A percentile compares a stretch with the other conserved stretches of the same genome.
phyloP scores from a whole-genome alignment of 352 stramenopile genomes.

The Phytophthora tentaculata region DNA sequence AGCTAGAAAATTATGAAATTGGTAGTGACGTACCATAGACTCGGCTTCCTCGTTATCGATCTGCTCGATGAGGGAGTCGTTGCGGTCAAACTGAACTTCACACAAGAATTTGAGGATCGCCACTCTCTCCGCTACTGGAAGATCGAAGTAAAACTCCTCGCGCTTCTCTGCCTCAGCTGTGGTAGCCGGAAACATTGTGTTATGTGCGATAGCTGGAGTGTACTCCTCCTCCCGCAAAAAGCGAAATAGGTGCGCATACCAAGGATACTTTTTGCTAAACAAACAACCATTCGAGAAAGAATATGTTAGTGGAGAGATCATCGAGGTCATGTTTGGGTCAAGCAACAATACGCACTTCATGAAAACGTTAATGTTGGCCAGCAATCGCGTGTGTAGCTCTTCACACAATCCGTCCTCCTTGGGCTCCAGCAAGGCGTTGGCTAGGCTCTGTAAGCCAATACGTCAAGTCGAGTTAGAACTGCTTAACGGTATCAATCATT shows the following conservation, averaged over 20 bases:
- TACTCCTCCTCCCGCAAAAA: conserved; percentile 53
- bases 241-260: conserved; percentile 50
- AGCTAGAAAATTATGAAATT: no score
- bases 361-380: conserved; percentile 52
- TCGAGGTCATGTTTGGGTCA: not conserved
- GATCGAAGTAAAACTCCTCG: conserved; percentile 54
- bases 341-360: conserved; percentile 44
- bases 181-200: conserved; percentile 17
- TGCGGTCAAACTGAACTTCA: conserved; percentile 72
- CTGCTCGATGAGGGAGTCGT: conserved; percentile 58
- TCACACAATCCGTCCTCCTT: conserved; percentile 42
- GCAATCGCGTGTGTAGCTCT: conserved; percentile 55
- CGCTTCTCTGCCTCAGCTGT: conserved; percentile 30
- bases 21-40: conserved; percentile 46
- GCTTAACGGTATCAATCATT: not conserved
- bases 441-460: conserved; percentile 34
- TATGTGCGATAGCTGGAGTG: conserved; percentile 23
- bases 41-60: conserved; percentile 63
- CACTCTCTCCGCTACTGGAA: conserved; percentile 49
- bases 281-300: not conserved
- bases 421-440: conserved; percentile 41
- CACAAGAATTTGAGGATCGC: conserved; percentile 66
- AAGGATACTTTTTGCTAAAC: conserved; percentile 46
- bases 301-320: conserved; percentile 4
- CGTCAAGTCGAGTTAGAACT: conserved; percentile 1